Conservation (phyloP, 805 yeast species). For the Pichia insulana region DNA sequence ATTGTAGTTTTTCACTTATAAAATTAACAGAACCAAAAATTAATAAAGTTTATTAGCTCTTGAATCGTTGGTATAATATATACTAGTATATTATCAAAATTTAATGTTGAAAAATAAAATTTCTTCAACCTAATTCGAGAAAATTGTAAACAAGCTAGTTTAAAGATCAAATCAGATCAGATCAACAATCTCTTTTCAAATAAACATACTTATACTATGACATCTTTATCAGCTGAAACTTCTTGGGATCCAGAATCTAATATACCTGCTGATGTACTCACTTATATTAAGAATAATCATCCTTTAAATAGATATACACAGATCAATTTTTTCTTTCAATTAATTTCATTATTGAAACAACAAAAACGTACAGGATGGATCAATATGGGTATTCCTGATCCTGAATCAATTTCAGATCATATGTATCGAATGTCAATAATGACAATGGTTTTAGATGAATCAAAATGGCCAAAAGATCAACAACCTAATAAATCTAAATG, state of each 20-base stretch:
- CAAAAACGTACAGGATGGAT: constrained; percentile 94
- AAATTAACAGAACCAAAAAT: background rate
- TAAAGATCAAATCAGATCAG: too few species aligned
- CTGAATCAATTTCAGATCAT: constrained; percentile 83
- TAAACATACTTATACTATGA: too few species aligned
- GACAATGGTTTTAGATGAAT: constrained; percentile 39
- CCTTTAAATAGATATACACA: constrained; percentile 18
- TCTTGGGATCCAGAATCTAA: constrained; percentile 38
- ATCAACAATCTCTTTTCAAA: too few species aligned
- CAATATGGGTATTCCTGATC: constrained; percentile 47
- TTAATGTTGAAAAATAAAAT: too few species aligned
- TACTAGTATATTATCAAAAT: too few species aligned
- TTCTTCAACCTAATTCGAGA: too few species aligned
- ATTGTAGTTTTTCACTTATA: constrained; percentile 3
- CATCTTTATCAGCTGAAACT: constrained; percentile 6
- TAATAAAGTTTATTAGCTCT: background rate
- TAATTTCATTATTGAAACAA: constrained; percentile 62
- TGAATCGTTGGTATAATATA: too few species aligned
- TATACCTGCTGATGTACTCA: constrained; percentile 32
- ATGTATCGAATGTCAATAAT: constrained; percentile 91
- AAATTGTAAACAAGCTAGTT: too few species aligned
- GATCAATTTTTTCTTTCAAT: constrained; percentile 37
- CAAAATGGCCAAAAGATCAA: constrained; percentile 11
- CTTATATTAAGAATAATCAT: constrained; percentile 19
- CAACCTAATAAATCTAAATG: constrained; percentile 53